Percentiles rank a stretch among this genome's conserved stretches.
Conservation (phyloP, 768 basidiomycete genomes). For the Leccinum barrowsii region DNA sequence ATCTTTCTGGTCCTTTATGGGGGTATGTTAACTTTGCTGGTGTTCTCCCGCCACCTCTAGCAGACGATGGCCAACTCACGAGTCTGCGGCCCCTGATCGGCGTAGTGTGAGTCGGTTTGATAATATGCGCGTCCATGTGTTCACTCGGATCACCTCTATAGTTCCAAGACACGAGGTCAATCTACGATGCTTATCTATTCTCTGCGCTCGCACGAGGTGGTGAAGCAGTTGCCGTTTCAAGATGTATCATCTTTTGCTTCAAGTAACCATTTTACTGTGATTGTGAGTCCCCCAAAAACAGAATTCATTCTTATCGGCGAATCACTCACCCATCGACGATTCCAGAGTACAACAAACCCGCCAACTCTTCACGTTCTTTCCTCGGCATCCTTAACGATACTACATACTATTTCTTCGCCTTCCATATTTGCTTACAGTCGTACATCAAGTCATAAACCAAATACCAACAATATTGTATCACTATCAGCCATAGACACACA, state of each 20-base stretch:
- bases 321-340: background rate
- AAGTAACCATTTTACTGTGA: slow-evolving; percentile 47
- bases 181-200: slow-evolving; percentile 42
- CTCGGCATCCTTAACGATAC: slow-evolving; percentile 45
- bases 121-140: background rate
- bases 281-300: slow-evolving; percentile 42
- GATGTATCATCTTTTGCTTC: slow-evolving; percentile 44
- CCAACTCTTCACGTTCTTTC: slow-evolving; percentile 55
- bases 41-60: slow-evolving; percentile 35
- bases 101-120: slow-evolving; percentile 28
- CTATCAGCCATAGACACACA: slow-evolving; percentile 32
- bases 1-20: slow-evolving; percentile 40
- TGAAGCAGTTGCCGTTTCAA: slow-evolving; percentile 45
- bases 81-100: slow-evolving; percentile 35
- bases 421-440: slow-evolving; percentile 45
- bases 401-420: slow-evolving; percentile 48
- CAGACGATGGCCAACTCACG: slow-evolving; percentile 28
- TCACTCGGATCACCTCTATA: slow-evolving; percentile 8
- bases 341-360: slow-evolving; percentile 56
- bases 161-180: slow-evolving; percentile 24
- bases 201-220: slow-evolving; percentile 44
- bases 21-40: slow-evolving; percentile 36
- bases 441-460: slow-evolving; percentile 31
- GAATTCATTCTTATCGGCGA: background rate
- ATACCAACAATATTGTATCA: slow-evolving; percentile 40